Evolutionary conservation across 2,329 filamentous ascomycete genomes (phyloP), one percentile per base, ranked within the genome.

Genomic region (Aspergillus arachidicola): DNA sequence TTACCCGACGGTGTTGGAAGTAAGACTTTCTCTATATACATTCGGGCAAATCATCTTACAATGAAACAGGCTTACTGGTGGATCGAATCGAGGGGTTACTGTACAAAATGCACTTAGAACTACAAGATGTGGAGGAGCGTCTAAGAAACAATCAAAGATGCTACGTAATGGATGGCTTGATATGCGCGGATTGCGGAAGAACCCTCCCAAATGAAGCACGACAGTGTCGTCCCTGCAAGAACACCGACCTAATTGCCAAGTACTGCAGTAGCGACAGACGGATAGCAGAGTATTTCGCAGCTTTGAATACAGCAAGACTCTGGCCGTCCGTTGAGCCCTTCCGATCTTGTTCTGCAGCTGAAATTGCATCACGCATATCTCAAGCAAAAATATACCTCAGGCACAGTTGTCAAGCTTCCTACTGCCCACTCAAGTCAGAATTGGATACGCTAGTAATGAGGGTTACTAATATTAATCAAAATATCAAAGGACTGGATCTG

Each of bases 261-360:
- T 30, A 58, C 26, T 61, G 60, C 26, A 61, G 9, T 10, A 45
- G 32, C 4, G 60, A 61, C 19, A 16, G 19, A 28, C 56, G 55
- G 5, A 23, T 62, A 23, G 55, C 55, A 36, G 55, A 62, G 1
- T 62, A 62, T 16, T 62, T 62, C 2, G 19, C 46, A 2, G 2
- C 6, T 16, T 32, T 62, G 16, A 28, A 16, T 9, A 41, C 10
- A 32, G 21, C 55, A 41, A 43, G 21, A 0, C 55, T 62, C 28
- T 62, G 60, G 60, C 56, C 60, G 12, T 46, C 60, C 5, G 10
- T 54, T n/a, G 32, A 45, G 19, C 26, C 41, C 9, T 55, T 48
- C 26, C 19, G 45, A n/a, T 16, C 12, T 10, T 32, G 28, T 30
- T 51, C 48, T 32, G 16, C 48, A 30, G 2, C 12, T 12, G 26